Conservation (phyloP, 305 asterid species). For the Fraxinus albicans region DNA sequence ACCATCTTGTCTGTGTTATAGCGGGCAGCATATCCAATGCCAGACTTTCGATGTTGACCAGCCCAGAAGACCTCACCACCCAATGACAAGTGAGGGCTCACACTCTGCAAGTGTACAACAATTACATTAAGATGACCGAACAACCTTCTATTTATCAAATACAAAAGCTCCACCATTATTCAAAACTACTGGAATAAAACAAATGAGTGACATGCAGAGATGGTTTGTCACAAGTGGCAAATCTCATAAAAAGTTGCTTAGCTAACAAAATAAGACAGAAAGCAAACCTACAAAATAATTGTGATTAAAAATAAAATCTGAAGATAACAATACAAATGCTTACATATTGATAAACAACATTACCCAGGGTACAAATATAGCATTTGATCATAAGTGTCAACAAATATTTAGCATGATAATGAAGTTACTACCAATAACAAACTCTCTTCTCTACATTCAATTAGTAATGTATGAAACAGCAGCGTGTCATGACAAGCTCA, state of each 20-base stretch:
- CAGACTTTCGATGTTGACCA: constrained; percentile 94
- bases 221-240: background rate
- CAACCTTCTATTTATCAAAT: background rate
- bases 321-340: background rate
- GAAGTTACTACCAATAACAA: background rate
- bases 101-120: constrained; percentile 48
- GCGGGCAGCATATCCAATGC: constrained; percentile 89
- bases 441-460: background rate
- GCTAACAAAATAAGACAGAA: background rate
- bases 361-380: background rate
- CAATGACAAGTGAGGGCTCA: constrained; percentile 72
- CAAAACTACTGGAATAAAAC: background rate
- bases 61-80: constrained; percentile 99
- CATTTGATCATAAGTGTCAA: background rate
- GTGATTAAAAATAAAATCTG: background rate
- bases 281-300: background rate
- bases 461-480: background rate
- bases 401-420: background rate
- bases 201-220: background rate
- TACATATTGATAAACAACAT: background rate
- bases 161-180: background rate
- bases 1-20: constrained; percentile 95
- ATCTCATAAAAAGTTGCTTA: background rate
- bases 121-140: background rate
- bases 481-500: background rate